Base-by-base conservation (phyloP, 2,329 filamentous ascomycete genomes). In the Colletotrichum gigasporum region DNA sequence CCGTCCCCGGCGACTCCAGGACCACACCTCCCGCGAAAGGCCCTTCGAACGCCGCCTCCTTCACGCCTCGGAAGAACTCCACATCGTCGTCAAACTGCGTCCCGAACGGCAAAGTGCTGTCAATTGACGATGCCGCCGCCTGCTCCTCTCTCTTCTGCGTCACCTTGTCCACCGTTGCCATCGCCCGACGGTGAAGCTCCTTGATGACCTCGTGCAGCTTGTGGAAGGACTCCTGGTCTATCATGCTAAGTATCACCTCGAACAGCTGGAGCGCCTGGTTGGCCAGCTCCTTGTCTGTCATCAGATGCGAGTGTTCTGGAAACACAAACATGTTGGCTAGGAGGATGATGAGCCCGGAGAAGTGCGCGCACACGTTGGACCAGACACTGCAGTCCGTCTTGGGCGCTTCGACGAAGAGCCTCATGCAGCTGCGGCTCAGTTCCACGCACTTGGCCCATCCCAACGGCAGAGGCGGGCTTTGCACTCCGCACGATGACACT, bases 381-480 rank as follows among this genome's bases (percentile, higher is more conserved):
- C 76, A 77, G 8, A 78, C 65, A 4, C 75, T 63, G 47, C 71
- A 74, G 34, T 78, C 75, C 4, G 71, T 73, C 3, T 71, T 71
- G 1, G 70, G 71, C 5, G 71, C 69, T 12, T 70, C 59, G 9
- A 71, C 69, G 24, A 76, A 75, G 4, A 79, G 44, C 42, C 66
- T 72, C 67, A 79, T 73, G 30, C 74, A 79, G 2, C 71, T 70
- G 4, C 78, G 70, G 22, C 75, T 76, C 5, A 76, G 57, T 4
- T 74, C 68, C 2, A 78, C 70, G 22, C 76, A 74, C n/a, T 71
- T 69, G 2, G 60, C 63, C 78, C 78, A 80, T 1, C 70, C 73
- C 3, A 69, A 68, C 0, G 71, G 71, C 39, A 74, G 54, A 24
- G 71, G 72, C 22, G 59, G 68, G 10, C 63, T 52, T 12, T 69